phyloP scores from a whole-genome alignment of 805 yeast species.

The Tetrapisispora phaffii region DNA sequence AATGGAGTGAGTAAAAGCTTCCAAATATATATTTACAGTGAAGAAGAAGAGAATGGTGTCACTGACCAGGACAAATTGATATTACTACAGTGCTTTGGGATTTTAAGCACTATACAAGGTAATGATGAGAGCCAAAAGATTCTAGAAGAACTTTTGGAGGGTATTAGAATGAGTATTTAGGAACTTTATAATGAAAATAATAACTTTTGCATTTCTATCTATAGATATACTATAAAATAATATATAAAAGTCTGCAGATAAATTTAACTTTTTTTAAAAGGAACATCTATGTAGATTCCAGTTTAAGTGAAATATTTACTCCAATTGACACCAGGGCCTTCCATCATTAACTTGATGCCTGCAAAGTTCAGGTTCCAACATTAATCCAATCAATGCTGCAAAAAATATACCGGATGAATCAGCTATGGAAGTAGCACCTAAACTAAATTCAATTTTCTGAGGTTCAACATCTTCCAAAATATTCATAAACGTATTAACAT shows the following conservation, averaged over 20 bases:
- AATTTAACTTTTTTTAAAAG: neutral
- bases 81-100: conserved; percentile 53
- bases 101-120: conserved; percentile 43
- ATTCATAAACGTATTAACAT: conserved; percentile 76
- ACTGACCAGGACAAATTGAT: conserved; percentile 35
- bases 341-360: conserved; percentile 59
- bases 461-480: conserved; percentile 51
- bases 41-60: conserved; percentile 33
- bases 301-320: conserved; percentile 12
- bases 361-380: conserved; percentile 69
- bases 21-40: conserved; percentile 26
- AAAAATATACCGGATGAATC: conserved; percentile 77
- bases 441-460: conserved; percentile 52
- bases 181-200: neutral
- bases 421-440: conserved; percentile 77
- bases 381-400: conserved; percentile 68
- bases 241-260: neutral
- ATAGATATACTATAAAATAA: neutral
- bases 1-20: conserved; percentile 28
- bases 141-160: conserved; percentile 43
- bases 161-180: conserved; percentile 29
- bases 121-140: conserved; percentile 46
- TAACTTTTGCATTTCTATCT: neutral
- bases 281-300: neutral
- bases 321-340: conserved; percentile 65